Evolutionary conservation across 176 grass and related monocot species (phyloP).

Genomic region (Eleusine coracana): DNA sequence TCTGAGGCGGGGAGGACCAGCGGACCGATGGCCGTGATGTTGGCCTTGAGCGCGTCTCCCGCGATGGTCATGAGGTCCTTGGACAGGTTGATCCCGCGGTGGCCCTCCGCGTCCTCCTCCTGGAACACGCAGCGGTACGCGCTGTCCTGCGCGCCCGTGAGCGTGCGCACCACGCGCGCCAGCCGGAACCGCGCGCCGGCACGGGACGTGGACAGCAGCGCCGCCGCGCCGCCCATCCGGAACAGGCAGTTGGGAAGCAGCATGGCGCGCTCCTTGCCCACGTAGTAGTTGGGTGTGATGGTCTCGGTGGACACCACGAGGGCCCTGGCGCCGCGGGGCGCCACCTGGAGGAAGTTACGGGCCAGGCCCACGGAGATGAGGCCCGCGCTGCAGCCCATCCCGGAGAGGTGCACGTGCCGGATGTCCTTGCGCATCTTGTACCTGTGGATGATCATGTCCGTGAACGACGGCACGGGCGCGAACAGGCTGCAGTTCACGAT

Average conservation of each 20-base stretch:
- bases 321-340: constrained; percentile 40
- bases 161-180: constrained; percentile 68
- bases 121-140: constrained; percentile 82
- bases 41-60: constrained; percentile 71
- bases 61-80: constrained; percentile 88
- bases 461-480: constrained; percentile 61
- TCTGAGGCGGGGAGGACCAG: constrained; percentile 72
- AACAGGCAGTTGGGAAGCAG: constrained; percentile 83
- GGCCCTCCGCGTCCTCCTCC: constrained; percentile 66
- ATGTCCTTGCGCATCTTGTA: constrained; percentile 67
- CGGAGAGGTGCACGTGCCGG: constrained; percentile 65
- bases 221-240: constrained; percentile 72
- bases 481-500: constrained; percentile 78
- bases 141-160: constrained; percentile 61
- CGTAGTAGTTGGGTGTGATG: constrained; percentile 84
- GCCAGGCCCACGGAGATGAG: constrained; percentile 65
- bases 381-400: constrained; percentile 74
- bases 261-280: constrained; percentile 80
- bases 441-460: constrained; percentile 66
- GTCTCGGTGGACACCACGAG: constrained; percentile 82
- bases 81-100: constrained; percentile 63
- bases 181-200: constrained; percentile 60
- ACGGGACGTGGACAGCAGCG: constrained; percentile 56
- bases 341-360: constrained; percentile 51
- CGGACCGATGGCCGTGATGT: constrained; percentile 71